Percentiles rank a stretch among this genome's conserved stretches.
Evolutionary conservation across 768 basidiomycete genomes (phyloP).

Genomic region (Podaxis rugospora): DNA sequence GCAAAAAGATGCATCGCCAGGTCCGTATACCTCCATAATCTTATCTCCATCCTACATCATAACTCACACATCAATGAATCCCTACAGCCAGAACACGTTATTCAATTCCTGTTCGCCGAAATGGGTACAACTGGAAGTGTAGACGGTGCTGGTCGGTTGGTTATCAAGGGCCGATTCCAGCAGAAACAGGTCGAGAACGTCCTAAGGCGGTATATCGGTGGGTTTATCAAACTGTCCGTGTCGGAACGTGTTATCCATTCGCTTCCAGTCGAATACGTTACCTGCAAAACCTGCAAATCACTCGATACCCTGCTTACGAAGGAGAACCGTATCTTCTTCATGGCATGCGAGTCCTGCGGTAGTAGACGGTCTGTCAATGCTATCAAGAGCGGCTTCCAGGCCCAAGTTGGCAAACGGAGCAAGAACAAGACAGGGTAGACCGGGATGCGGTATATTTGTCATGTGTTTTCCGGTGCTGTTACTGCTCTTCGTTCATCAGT

Average conservation of each 20-base stretch:
- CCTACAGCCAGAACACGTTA: conserved; percentile 88
- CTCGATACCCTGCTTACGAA: conserved; percentile 95
- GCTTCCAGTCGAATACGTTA: conserved; percentile 90
- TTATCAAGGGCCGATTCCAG: conserved; percentile 97
- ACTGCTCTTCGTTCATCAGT: not conserved
- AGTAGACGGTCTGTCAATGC: conserved; percentile 88
- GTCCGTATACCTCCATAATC: conserved; percentile 21
- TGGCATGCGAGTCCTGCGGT: conserved; percentile 89
- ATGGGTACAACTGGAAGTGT: conserved; percentile 97
- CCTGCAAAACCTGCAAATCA: conserved; percentile 99
- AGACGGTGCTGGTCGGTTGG: conserved; percentile 85
- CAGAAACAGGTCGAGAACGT: conserved; percentile 99
- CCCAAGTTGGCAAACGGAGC: conserved; percentile 86
- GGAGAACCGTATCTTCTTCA: conserved; percentile 99
- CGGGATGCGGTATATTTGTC: not conserved
- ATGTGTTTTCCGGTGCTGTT: not conserved
- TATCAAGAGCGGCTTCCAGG: conserved; percentile 99
- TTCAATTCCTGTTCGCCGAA: conserved; percentile 94
- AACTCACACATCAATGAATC: not conserved
- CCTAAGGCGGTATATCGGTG: conserved; percentile 92
- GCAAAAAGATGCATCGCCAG: conserved; percentile 94
- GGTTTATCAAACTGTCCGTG: conserved; percentile 21
- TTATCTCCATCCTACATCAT: not conserved
- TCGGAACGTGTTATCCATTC: not conserved
- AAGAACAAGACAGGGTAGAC: conserved; percentile 69